A percentile compares a stretch with the other conserved stretches of the same genome.
These are phyloP conservation scores for Fomitopsis pulvina DNA, from an alignment of 768 basidiomycete species.

Conservation along the genomic window DNA sequence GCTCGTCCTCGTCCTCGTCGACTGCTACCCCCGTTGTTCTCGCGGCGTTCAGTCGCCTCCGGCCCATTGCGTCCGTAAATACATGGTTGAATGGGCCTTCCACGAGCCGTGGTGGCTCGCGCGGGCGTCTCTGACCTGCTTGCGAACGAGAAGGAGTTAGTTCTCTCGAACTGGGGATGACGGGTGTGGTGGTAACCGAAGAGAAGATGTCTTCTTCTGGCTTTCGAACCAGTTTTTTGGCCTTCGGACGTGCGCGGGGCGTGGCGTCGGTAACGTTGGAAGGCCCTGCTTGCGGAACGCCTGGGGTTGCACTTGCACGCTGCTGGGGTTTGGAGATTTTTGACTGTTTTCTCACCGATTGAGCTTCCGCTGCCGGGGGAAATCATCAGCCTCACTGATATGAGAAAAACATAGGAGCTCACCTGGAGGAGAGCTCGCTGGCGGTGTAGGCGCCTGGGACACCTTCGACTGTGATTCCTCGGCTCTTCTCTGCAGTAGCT, in stretches of 20 bases:
- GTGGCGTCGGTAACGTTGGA: neutral
- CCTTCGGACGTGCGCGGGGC: neutral
- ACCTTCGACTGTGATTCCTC: neutral
- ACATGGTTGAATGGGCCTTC: slow-evolving; percentile 20
- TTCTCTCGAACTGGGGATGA: slow-evolving; percentile 4
- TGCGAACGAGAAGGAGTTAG: neutral
- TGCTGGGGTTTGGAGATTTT: too few relatives aligned
- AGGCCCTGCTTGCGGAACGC: neutral
- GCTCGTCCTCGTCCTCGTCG: neutral
- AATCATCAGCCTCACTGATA: too few relatives aligned
- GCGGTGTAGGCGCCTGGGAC: slow-evolving; percentile 9
- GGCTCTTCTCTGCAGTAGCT: neutral
- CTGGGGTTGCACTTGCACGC: neutral
- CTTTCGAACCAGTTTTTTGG: neutral
- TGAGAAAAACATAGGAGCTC: too few relatives aligned
- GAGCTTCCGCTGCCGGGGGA: too few relatives aligned
- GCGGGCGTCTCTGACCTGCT: neutral
- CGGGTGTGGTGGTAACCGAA: slow-evolving; percentile 1
- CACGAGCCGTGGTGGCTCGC: slow-evolving; percentile 16
- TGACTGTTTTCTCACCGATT: too few relatives aligned
- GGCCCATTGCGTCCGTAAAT: slow-evolving; percentile 15
- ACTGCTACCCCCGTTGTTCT: neutral
- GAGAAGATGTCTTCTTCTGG: slow-evolving; percentile 8
- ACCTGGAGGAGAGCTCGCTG: slow-evolving; percentile 4
- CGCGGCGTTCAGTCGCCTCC: slow-evolving; percentile 3